Percentiles rank a stretch among this genome's conserved stretches.
Evolutionary conservation across 2,329 filamentous ascomycete species (phyloP).

Genomic region (Passalora sequoiae): DNA sequence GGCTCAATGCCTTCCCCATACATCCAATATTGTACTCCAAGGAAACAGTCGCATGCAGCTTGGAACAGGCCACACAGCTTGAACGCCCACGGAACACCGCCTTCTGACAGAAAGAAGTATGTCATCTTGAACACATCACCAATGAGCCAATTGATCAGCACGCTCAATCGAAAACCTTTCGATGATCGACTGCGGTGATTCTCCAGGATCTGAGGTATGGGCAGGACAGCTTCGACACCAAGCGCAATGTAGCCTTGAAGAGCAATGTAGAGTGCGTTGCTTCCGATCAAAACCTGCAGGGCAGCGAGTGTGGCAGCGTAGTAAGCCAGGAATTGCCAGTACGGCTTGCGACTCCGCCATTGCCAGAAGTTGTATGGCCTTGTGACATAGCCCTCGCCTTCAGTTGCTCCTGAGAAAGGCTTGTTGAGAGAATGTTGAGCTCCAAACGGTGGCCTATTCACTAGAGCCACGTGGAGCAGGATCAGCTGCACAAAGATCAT

Average conservation of each 20-base stretch:
- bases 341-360: conserved; percentile 69
- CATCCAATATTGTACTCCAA: conserved; percentile 69
- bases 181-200: conserved; percentile 66
- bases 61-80: conserved; percentile 80
- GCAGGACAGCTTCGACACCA: conserved; percentile 73
- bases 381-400: conserved; percentile 39
- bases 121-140: conserved; percentile 80
- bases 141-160: conserved; percentile 71
- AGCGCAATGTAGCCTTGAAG: conserved; percentile 71
- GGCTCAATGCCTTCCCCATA: conserved; percentile 53
- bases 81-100: conserved; percentile 67
- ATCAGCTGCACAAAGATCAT: conserved; percentile 57
- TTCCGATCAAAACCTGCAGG: conserved; percentile 63
- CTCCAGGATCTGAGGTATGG: conserved; percentile 69
- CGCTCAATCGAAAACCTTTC: conserved; percentile 70
- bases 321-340: conserved; percentile 73
- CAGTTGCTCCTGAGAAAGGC: conserved; percentile 57
- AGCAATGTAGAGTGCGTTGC: conserved; percentile 56
- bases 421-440: conserved; percentile 36
- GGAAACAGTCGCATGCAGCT: conserved; percentile 66
- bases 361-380: conserved; percentile 79
- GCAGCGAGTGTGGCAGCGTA: conserved; percentile 57
- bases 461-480: conserved; percentile 57
- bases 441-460: conserved; percentile 46
- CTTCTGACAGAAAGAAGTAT: conserved; percentile 69